These are phyloP conservation scores for Thermothielavioides terrestris DNA, from an alignment of 495 filamentous ascomycete species.

Conservation along the genomic window DNA sequence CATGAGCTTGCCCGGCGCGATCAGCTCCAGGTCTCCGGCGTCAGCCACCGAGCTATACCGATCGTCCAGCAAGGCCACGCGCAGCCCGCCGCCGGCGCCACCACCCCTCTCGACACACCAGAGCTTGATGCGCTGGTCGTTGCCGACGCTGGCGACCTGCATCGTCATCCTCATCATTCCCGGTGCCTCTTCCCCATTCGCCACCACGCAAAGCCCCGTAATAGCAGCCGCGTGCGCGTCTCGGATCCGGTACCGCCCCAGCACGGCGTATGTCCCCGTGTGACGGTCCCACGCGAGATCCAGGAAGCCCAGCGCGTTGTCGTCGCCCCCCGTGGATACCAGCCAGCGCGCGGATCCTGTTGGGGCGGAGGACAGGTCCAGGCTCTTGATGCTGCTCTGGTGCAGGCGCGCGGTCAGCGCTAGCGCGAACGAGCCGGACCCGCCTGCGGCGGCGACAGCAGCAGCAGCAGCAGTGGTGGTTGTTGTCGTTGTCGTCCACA, in stretches of 20 bases:
- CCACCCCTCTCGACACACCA: constrained; percentile 47
- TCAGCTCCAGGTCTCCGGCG: constrained; percentile 24
- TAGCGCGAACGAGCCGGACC: constrained; percentile 1
- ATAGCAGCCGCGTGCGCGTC: constrained; percentile 76
- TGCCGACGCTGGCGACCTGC: constrained; percentile 54
- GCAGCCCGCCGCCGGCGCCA: constrained; percentile 14
- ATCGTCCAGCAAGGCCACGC: constrained; percentile 41
- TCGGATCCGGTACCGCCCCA: constrained; percentile 47
- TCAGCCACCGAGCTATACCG: constrained; percentile 60
- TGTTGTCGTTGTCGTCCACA: constrained; percentile 23
- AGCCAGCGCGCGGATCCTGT: constrained; percentile 27
- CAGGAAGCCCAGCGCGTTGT: constrained; percentile 62
- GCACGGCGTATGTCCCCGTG: constrained; percentile 11
- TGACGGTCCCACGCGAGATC: constrained; percentile 25
- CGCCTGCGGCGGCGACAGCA: neutral
- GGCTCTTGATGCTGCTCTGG: constrained; percentile 64
- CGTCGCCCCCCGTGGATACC: constrained; percentile 72
- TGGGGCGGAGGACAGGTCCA: constrained; percentile 28
- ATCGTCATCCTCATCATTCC: no score
- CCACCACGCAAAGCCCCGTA: constrained; percentile 51
- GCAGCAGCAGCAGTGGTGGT: no score
- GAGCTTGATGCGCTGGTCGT: constrained; percentile 72
- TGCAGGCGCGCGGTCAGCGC: constrained; percentile 45
- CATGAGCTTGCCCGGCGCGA: constrained; percentile 19
- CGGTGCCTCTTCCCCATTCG: constrained; percentile 2